phyloP scores from a whole-genome alignment of 257 asterid species.

The Forsythia viridissima region DNA sequence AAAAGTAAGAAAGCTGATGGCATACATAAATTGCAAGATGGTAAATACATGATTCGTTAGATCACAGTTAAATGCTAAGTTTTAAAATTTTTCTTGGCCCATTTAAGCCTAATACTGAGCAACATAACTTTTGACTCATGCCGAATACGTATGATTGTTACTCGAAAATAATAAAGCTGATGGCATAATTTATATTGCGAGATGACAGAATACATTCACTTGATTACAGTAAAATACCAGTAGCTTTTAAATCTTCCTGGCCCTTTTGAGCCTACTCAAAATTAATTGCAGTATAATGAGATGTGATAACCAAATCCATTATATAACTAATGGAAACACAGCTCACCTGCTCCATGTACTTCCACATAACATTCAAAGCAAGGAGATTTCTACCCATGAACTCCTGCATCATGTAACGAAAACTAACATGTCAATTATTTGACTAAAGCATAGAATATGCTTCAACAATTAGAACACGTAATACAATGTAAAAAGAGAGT shows the following conservation, averaged over 20 bases:
- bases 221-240: background rate
- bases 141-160: background rate
- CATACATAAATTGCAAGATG: background rate
- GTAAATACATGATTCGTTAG: background rate
- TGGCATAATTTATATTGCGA: background rate
- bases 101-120: background rate
- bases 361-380: conserved; percentile 98
- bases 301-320: conserved; percentile 2
- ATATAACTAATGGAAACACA: conserved; percentile 10
- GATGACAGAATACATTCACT: background rate
- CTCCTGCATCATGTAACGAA: conserved; percentile 53
- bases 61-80: background rate
- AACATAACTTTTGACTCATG: background rate
- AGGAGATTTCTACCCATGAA: conserved; percentile 98
- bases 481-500: background rate
- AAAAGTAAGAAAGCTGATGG: background rate
- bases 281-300: conserved; percentile 15
- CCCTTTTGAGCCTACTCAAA: background rate
- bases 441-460: background rate
- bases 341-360: conserved; percentile 92
- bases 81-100: background rate
- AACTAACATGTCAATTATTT: conserved; percentile 13
- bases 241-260: conserved; percentile 5
- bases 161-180: background rate
- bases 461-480: background rate